Evolutionary conservation across 176 grass and related monocot species (phyloP), one percentile per base, ranked within the genome.

Genomic region (Paspalum vaginatum): DNA sequence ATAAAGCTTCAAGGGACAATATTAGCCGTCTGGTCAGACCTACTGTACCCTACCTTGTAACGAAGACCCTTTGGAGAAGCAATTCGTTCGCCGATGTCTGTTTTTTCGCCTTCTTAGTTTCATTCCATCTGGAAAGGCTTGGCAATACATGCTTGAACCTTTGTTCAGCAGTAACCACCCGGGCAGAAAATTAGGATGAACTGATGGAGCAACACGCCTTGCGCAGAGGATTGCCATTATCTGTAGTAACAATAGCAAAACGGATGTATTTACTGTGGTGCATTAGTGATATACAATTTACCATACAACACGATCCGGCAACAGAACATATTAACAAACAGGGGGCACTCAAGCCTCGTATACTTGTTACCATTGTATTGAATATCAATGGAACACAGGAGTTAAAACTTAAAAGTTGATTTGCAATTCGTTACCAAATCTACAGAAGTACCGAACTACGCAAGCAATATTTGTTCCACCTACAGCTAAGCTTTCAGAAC

Each of bases 11-110:
- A 11, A 7, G 2, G 32, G 42, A 69, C 18, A 51, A n/a, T 21
- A 65, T 7, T 26, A 51, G 22, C 39, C 50, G 3, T 39, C 3
- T 5, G 6, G 1, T 75, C 37, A 40, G 53, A 4, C 11, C 7
- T 6, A 56, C 2, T 6, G 57, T 80, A 64, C 49, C 26, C 2
- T 74, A 92, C 91, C 91, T 90, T 90, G 87, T 63, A 91, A 72
- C 6, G 85, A 76, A 77, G 82, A 81, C 13, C 42, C 73, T 79
- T 86, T 97, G 5, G 85, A 84, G 4, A 75, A 79, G 55, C 26
- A 20, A 7, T 15, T 45, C 17, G 76, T 9, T 39, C 8, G 47
- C 24, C 16, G 71, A 73, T 44, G 32, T 60, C 45, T 68, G 8
- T 71, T 86, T 58, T 53, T 86, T 58, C 57, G 65, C 40, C 68